Evolutionary conservation across 306 rosid genomes (phyloP).

Genomic region (Cajanus cajan): DNA sequence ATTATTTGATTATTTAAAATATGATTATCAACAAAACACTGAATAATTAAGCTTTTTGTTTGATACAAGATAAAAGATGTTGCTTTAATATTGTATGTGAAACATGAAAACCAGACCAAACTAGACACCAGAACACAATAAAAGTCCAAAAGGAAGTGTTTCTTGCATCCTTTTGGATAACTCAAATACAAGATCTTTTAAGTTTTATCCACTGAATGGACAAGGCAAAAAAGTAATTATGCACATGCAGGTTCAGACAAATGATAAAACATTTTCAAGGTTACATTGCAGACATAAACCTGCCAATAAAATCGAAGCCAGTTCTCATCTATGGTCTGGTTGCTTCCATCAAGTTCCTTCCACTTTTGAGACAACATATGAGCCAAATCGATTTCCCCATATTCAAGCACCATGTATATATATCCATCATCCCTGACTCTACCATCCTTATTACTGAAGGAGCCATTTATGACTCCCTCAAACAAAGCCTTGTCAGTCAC

Average conservation of each 20-base stretch:
- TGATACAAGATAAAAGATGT: not conserved
- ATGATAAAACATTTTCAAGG: conserved; percentile 12
- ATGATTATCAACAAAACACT: not conserved
- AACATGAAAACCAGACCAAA: not conserved
- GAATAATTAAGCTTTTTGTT: not conserved
- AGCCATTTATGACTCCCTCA: conserved; percentile 73
- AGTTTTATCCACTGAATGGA: not conserved
- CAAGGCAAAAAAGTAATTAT: conserved; percentile 1
- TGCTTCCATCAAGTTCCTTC: conserved; percentile 70
- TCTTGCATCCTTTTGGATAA: not conserved
- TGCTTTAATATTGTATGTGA: not conserved
- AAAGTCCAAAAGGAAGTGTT: not conserved
- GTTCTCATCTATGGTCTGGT: conserved; percentile 70
- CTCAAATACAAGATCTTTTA: not conserved
- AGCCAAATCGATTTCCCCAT: conserved; percentile 98
- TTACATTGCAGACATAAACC: conserved; percentile 37
- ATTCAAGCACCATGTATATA: conserved; percentile 97
- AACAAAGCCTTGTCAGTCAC: conserved; percentile 92
- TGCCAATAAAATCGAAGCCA: conserved; percentile 99
- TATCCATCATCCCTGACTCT: conserved; percentile 90
- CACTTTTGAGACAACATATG: conserved; percentile 98
- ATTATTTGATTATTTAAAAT: not conserved
- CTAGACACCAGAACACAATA: conserved; percentile 12
- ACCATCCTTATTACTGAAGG: conserved; percentile 71
- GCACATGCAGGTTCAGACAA: conserved; percentile 28